Base-by-base conservation (phyloP, 345 rosid species). In the Brassica juncea region DNA sequence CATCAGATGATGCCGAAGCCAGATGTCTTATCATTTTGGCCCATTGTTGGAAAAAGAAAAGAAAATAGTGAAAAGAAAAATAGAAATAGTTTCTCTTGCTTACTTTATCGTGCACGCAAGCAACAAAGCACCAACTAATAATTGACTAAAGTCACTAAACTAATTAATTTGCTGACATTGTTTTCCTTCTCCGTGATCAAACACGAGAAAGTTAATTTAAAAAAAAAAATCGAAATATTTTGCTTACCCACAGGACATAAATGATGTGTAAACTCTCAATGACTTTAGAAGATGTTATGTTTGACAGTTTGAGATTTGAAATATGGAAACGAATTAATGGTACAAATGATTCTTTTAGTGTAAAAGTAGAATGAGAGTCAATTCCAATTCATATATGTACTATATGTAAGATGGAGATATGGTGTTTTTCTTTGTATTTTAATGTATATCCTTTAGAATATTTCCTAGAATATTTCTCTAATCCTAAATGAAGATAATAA, bases 81-180 rank as follows among this genome's bases (percentile, higher is more conserved):
- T 25, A 7, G 19, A 61, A 63, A 58, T 73, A 23, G 44, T 37
- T 61, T 31, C 57, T 69, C 62, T 44, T 79, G 62, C 47, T 76
- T 79, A 68, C 71, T 54, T 75, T 75, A 71, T 71, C 76, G 79
- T 83, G 79, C 83, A 83, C 81, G 85, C 83, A 80, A 85, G 71
- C 37, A 71, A 71, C 60, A 72, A 76, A 71, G 59, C 77, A 74
- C 77, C 84, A 80, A 81, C 84, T 58, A 80, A 81, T 77, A 58
- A 72, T 85, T 83, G 86, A 81, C 86, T 82, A n/a, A n/a, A n/a
- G n/a, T n/a, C n/a, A n/a, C n/a, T n/a, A n/a, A 25, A 64, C 77
- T 69, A 74, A 69, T 37, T 63, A 23, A 32, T 32, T 71, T 37
- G 54, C 0, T 75, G 49, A 21, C 63, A 58, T 21, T 19, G 12